Percentiles rank a stretch among this genome's conserved stretches.
Conservation (phyloP, 2,329 filamentous ascomycete species). For the Ophiostoma novo-ulmi region DNA sequence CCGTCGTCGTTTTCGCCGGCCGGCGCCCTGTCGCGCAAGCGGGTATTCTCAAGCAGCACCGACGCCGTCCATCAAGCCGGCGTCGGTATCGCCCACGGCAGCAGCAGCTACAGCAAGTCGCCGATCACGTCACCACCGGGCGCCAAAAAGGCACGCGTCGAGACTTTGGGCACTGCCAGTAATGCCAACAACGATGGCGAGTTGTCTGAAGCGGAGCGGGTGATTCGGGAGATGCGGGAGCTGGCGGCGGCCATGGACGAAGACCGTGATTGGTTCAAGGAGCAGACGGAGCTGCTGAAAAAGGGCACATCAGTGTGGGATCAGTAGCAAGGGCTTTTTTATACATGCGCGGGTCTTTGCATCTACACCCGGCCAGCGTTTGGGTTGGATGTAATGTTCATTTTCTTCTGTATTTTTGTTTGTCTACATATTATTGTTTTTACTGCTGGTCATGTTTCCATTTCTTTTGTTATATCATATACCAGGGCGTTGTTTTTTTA, state of each 20-base stretch:
- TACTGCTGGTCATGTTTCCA: neutral
- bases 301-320: slow-evolving; percentile 24
- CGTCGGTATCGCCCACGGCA: neutral
- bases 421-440: neutral
- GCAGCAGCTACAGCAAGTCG: neutral
- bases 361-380: neutral
- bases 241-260: slow-evolving; percentile 45
- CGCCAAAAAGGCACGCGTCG: slow-evolving; percentile 22
- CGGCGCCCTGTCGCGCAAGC: slow-evolving; percentile 18
- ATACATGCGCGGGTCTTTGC: too few relatives aligned
- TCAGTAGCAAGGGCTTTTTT: neutral
- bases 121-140: neutral
- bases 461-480: slow-evolving; percentile 7
- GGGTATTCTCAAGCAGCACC: slow-evolving; percentile 17
- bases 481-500: neutral
- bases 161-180: neutral
- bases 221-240: slow-evolving; percentile 41
- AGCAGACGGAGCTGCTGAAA: slow-evolving; percentile 41
- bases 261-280: slow-evolving; percentile 43
- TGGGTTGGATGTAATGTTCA: neutral
- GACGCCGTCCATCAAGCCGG: neutral
- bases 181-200: slow-evolving; percentile 6
- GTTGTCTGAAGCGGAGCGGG: slow-evolving; percentile 31
- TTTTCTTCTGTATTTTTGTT: neutral
- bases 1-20: neutral